phyloP scores from a whole-genome alignment of 371 early-diverging fungal genomes.

The Dinochytrium kinnereticum region DNA sequence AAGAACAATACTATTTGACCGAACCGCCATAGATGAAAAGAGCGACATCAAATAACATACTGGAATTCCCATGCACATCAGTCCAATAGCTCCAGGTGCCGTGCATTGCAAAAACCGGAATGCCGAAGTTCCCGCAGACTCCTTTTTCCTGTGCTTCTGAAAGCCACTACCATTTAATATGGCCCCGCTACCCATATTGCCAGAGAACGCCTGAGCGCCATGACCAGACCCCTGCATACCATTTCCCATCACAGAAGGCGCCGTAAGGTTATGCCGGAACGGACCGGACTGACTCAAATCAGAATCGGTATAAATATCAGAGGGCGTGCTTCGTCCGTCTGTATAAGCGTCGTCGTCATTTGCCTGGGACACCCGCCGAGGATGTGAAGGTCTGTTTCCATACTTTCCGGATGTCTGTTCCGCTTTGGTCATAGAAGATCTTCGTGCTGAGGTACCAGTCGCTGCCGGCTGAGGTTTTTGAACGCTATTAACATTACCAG shows the following conservation, averaged over 20 bases:
- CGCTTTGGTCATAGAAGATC: too few relatives aligned
- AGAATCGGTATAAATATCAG: not conserved
- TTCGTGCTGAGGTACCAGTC: too few relatives aligned
- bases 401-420: too few relatives aligned
- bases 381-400: not conserved
- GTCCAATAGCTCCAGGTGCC: not conserved
- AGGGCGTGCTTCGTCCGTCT: slow-evolving; percentile 4
- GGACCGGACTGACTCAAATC: not conserved
- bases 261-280: not conserved
- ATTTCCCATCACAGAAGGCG: not conserved
- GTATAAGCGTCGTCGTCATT: not conserved
- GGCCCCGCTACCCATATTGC: slow-evolving; percentile 1
- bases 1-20: not conserved
- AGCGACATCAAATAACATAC: slow-evolving; percentile 1
- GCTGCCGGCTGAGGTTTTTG: too few relatives aligned
- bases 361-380: not conserved
- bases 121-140: not conserved
- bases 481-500: too few relatives aligned
- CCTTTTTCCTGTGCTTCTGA: not conserved
- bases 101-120: slow-evolving; percentile 3
- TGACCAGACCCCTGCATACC: not conserved
- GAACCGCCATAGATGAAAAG: not conserved
- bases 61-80: slow-evolving; percentile 5
- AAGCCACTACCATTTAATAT: not conserved
- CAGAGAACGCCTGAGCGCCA: not conserved